Evolutionary conservation across 164 flowering plant species (phyloP).

Genomic region (Aristolochia contorta): DNA sequence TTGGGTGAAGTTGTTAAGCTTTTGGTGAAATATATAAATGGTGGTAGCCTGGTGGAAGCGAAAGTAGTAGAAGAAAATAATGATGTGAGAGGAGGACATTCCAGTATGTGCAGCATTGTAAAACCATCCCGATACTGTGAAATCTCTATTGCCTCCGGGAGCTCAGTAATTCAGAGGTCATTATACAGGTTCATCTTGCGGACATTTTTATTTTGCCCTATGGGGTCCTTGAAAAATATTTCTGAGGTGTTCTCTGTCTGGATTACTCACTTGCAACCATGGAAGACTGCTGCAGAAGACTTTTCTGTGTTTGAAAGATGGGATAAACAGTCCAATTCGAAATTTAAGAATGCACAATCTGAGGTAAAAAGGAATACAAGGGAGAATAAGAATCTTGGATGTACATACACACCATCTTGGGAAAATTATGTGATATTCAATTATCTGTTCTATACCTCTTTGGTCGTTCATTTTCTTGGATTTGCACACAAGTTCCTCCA

Average conservation of each 20-base stretch:
- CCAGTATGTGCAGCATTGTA: constrained; percentile 14
- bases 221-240: constrained; percentile 61
- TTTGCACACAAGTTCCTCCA: constrained; percentile 92
- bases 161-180: constrained; percentile 57
- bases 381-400: constrained; percentile 2
- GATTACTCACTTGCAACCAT: constrained; percentile 69
- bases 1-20: constrained; percentile 60
- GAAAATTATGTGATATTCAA: constrained; percentile 60
- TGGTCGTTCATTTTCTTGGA: constrained; percentile 82
- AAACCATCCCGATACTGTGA: constrained; percentile 16
- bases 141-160: constrained; percentile 40
- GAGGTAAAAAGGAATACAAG: not conserved
- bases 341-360: constrained; percentile 14
- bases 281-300: constrained; percentile 48
- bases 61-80: constrained; percentile 1
- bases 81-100: constrained; percentile 27
- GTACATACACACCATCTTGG: constrained; percentile 53
- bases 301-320: constrained; percentile 39
- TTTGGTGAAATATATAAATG: constrained; percentile 58
- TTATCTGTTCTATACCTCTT: constrained; percentile 68
- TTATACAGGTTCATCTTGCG: constrained; percentile 70
- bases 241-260: constrained; percentile 58
- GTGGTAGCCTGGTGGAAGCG: constrained; percentile 26
- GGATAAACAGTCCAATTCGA: constrained; percentile 15
- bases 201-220: constrained; percentile 64